Evolutionary conservation across 176 grass and related monocot species (phyloP), one percentile per base, ranked within the genome.

Genomic region (Cenchrus fungigraminus): DNA sequence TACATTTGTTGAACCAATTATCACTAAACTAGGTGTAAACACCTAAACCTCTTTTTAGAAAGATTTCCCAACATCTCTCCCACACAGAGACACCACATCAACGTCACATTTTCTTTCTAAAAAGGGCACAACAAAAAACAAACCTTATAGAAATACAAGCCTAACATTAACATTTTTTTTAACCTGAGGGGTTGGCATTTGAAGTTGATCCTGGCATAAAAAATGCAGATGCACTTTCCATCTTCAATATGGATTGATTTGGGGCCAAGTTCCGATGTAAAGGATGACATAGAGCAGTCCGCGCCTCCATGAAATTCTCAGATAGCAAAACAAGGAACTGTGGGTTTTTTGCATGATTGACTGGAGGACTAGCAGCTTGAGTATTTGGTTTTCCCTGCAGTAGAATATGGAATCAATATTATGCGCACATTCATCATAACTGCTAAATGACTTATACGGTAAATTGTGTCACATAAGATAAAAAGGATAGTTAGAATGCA

Each of bases 271-370:
- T 94, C 46, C 74, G 75, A 78, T 84, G 80, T 81, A 90, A 82
- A 79, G 91, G 86, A 25, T 82, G 91, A 76, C 85, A 96, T 68
- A 99, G 87, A 81, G 97, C 97, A 16, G 75, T 82, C 57, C 88
- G 84, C 22, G 93, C 94, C 82, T 99, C 97, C 65, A 86, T 85
- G 80, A 99, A 99, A 91, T 88, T 92, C 34, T 99, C 97, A 65
- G 97, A 99, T 17, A 94, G 82, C 76, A 99, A 84, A 80, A 99
- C 84, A 82, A 99, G 90, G 77, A 92, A 91, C 54, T 96, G 86
- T 50, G 86, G 78, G 53, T 96, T 88, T 87, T 90, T 99, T 14
- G 88, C 46, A 80, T 91, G 87, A 83, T 99, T 90, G 73, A 94
- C 84, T 80, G 91, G 73, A 84, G 91, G 86, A 75, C 96, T 91